Base-by-base conservation (phyloP, 306 rosid genomes). In the Quercus variabilis region DNA sequence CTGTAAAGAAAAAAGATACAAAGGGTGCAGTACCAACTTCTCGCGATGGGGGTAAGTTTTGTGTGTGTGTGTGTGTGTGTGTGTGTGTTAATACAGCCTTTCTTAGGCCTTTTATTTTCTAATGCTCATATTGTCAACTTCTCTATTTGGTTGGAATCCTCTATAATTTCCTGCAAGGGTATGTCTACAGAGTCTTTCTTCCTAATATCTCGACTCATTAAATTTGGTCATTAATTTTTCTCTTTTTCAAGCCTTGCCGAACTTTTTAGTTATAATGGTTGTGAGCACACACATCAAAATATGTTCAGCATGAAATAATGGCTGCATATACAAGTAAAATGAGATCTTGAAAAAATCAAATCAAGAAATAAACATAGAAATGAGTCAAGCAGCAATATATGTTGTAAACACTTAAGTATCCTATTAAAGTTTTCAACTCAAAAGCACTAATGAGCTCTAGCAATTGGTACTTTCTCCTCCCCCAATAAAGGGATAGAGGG, bases 21-120 rank as follows among this genome's bases (percentile, higher is more conserved):
- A 89, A 72, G 85, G 75, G 46, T 85, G 86, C 85, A 33, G 73
- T 41, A 55, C 74, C 82, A 62, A 69, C 74, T 81, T 55, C 83
- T 54, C 79, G 55, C 55, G 80, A 58, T 76, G 78, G 87, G 43
- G 93, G 96, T 89, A 78, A 78, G 75, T 46, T 28, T 79, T 3
- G 1, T 30, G 31, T 3, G 4, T 30, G 31, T 30, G 31, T 30
- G 31, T 30, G 31, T 30, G 31, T 30, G 31, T 30, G 31, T 30
- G 31, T 30, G 0, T 30, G 0, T 31, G 0, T 54, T 1, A 54
- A 49, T 17, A 7, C 14, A 26, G 21, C 51, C 19, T 33, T 64
- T 30, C 1, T 23, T 41, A 14, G 17, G 1, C 5, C 57, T 43
- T n/a, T 67, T 78, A 38, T 38, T 55, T 41, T 20, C 69, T 78